Percentiles rank a stretch among this genome's conserved stretches.
Conservation (phyloP, 2,329 filamentous ascomycete genomes). For the Trichoderma hamatum region DNA sequence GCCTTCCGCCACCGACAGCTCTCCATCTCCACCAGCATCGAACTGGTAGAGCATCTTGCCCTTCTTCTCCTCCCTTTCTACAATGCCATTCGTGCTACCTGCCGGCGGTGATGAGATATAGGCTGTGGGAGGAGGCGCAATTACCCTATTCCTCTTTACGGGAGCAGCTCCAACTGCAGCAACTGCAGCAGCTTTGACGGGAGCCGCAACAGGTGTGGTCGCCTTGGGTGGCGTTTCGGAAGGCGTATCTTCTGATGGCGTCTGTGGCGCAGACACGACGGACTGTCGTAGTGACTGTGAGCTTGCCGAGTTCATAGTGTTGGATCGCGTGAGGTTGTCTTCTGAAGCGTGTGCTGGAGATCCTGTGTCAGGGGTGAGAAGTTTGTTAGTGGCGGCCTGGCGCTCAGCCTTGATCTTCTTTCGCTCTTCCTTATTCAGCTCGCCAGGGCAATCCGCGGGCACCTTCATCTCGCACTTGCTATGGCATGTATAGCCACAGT, state of each 20-base stretch:
- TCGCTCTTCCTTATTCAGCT: slow-evolving; percentile 90
- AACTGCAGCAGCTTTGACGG: slow-evolving; percentile 34
- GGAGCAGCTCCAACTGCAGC: slow-evolving; percentile 28
- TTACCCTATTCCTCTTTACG: slow-evolving; percentile 66
- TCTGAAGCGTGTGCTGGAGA: slow-evolving; percentile 56
- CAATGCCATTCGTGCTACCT: slow-evolving; percentile 48
- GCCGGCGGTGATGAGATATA: slow-evolving; percentile 73
- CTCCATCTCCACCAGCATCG: slow-evolving; percentile 77
- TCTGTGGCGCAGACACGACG: slow-evolving; percentile 50
- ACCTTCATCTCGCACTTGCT: slow-evolving; percentile 99
- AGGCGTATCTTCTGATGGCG: slow-evolving; percentile 53
- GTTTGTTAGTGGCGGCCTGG: slow-evolving; percentile 73
- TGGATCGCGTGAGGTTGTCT: slow-evolving; percentile 70
- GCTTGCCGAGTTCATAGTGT: slow-evolving; percentile 88
- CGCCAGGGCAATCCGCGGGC: slow-evolving; percentile 90
- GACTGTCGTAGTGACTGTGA: slow-evolving; percentile 81
- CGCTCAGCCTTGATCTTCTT: slow-evolving; percentile 89
- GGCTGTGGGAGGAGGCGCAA: slow-evolving; percentile 83
- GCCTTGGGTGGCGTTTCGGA: slow-evolving; percentile 33
- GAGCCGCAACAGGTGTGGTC: slow-evolving; percentile 31
- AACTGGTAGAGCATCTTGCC: slow-evolving; percentile 92
- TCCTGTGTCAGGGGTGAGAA: slow-evolving; percentile 52
- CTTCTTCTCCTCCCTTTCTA: slow-evolving; percentile 53
- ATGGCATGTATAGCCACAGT: slow-evolving; percentile 97
- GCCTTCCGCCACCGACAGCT: slow-evolving; percentile 79